A percentile compares a stretch with the other conserved stretches of the same genome.
These are phyloP conservation scores for Halophytophthora polymorphica DNA, from an alignment of 352 stramenopile genomes.

Conservation along the genomic window DNA sequence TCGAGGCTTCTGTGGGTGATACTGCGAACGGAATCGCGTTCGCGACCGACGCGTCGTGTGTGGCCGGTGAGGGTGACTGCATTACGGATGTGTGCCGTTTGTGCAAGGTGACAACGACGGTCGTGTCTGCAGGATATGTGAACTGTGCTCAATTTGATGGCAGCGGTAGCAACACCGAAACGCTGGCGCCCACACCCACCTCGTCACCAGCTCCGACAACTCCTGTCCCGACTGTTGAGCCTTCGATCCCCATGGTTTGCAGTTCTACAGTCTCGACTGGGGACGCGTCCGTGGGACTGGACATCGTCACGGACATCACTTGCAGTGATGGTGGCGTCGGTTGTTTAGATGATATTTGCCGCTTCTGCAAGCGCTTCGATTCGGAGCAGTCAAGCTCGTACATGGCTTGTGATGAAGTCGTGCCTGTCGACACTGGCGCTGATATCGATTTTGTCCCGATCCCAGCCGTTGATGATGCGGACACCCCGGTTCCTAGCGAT, in stretches of 20 bases:
- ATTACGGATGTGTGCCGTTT: conserved; percentile 23
- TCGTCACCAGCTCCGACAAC: not conserved
- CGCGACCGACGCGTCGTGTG: conserved; percentile 22
- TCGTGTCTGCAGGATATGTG: conserved; percentile 17
- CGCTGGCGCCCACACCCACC: no score
- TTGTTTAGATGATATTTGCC: conserved; percentile 24
- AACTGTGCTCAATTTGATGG: no score
- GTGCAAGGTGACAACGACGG: conserved; percentile 21
- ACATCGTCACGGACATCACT: conserved; percentile 28
- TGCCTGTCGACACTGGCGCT: conserved; percentile 10
- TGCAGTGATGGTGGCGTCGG: conserved; percentile 31
- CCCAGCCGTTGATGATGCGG: conserved; percentile 4
- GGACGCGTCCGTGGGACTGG: conserved; percentile 18
- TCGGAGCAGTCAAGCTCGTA: conserved; percentile 23
- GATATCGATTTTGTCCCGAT: conserved; percentile 29
- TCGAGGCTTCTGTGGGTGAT: conserved; percentile 18
- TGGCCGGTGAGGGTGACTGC: conserved; percentile 22
- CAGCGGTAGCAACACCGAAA: no score
- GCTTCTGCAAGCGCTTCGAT: conserved; percentile 26
- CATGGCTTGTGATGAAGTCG: conserved; percentile 19
- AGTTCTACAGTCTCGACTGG: conserved; percentile 17
- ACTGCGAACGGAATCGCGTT: conserved; percentile 21
- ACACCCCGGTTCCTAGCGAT: not conserved
- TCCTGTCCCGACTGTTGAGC: conserved; percentile 1
- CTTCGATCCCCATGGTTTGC: conserved; percentile 18